phyloP scores from a whole-genome alignment of 2,329 filamentous ascomycete species.

The Fusarium proliferatum region DNA sequence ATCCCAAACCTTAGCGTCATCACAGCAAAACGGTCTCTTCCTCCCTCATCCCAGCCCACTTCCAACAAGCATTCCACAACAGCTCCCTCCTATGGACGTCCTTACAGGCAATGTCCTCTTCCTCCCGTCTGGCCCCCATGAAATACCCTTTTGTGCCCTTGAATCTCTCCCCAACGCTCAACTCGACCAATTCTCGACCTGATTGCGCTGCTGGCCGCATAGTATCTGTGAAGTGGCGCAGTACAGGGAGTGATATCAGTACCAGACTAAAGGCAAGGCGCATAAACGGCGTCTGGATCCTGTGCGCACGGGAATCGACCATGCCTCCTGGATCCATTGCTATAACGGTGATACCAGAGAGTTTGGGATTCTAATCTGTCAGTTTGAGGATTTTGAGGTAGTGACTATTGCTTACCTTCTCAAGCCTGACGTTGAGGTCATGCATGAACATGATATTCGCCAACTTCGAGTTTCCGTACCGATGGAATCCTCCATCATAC shows the following conservation, averaged over 20 bases:
- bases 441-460: slow-evolving; percentile 44
- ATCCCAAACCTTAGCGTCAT: fast-evolving
- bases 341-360: slow-evolving; percentile 35
- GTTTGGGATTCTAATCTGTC: slow-evolving; percentile 15
- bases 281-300: slow-evolving; percentile 12
- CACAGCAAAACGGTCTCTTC: slow-evolving; percentile 21
- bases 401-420: slow-evolving; percentile 24
- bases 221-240: slow-evolving; percentile 9
- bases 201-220: slow-evolving; percentile 25
- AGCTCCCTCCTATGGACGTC: background rate
- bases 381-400: fast-evolving
- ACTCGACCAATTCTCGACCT: slow-evolving; percentile 23
- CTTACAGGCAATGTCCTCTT: slow-evolving; percentile 1
- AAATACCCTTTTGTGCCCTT: slow-evolving; percentile 18
- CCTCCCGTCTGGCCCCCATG: background rate
- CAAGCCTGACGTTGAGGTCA: slow-evolving; percentile 32
- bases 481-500: slow-evolving; percentile 38
- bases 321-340: slow-evolving; percentile 41
- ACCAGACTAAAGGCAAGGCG: background rate
- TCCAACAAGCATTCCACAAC: slow-evolving; percentile 36
- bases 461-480: slow-evolving; percentile 38
- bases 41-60: slow-evolving; percentile 17
- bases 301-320: slow-evolving; percentile 37
- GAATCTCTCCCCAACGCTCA: slow-evolving; percentile 23
- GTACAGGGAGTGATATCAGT: background rate